These are phyloP conservation scores for Euphorbia celastroides DNA, from an alignment of 441 rosid genomes.

Conservation along the genomic window DNA sequence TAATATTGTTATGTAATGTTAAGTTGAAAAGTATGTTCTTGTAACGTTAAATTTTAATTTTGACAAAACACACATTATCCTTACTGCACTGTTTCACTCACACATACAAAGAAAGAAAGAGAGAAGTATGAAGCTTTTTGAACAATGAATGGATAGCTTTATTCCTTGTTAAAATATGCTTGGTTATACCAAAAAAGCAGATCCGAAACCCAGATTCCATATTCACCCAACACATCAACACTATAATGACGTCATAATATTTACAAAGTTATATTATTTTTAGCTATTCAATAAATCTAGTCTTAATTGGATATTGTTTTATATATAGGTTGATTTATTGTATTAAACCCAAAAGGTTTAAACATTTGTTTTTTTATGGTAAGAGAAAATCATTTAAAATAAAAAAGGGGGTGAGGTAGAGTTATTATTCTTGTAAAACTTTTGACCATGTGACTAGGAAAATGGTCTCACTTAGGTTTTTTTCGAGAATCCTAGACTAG, in stretches of 20 bases:
- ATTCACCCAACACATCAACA: conserved; percentile 1
- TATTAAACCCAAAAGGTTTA: not conserved
- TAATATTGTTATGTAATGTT: too few species aligned
- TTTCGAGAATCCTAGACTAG: conserved; percentile 19
- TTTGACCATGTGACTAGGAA: conserved; percentile 19
- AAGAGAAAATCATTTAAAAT: conserved; percentile 9
- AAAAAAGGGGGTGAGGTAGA: conserved; percentile 18
- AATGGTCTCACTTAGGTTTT: conserved; percentile 18
- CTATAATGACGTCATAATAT: conserved; percentile 16
- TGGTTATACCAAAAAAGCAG: conserved; percentile 52
- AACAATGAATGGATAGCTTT: conserved; percentile 34
- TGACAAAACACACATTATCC: not conserved
- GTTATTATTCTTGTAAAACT: conserved; percentile 13
- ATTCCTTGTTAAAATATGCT: conserved; percentile 36
- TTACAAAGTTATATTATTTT: not conserved
- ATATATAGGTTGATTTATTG: not conserved
- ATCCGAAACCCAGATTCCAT: conserved; percentile 39
- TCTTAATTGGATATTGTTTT: too few species aligned
- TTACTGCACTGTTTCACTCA: too few species aligned
- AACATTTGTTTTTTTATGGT: not conserved
- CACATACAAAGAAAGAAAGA: not conserved
- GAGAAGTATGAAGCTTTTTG: conserved; percentile 29
- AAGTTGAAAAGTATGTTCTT: not conserved
- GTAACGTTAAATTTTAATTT: too few species aligned
- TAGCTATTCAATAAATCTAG: not conserved